phyloP scores from a whole-genome alignment of 495 filamentous ascomycete genomes.

The Podospora sp. region DNA sequence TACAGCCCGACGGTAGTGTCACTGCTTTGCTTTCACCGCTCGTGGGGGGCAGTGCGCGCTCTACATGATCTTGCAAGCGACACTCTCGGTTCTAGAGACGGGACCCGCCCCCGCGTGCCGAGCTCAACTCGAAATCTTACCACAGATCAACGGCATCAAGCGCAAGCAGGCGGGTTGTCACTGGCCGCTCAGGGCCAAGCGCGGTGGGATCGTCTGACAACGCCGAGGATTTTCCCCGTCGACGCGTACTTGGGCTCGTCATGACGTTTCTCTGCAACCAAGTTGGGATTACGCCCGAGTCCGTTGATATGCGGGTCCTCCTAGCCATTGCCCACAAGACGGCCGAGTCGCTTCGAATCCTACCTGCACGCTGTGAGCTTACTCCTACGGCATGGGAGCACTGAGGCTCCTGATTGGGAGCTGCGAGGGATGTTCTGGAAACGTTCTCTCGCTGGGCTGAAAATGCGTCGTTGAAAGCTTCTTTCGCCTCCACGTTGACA shows the following conservation, averaged over 20 bases:
- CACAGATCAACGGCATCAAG: slow-evolving; percentile 5
- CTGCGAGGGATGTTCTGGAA: slow-evolving; percentile 5
- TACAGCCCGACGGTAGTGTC: not conserved
- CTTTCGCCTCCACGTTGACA: not conserved
- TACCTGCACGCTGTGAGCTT: slow-evolving; percentile 2
- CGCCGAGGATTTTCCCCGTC: slow-evolving; percentile 4
- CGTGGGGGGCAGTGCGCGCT: not conserved
- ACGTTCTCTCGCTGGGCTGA: slow-evolving; percentile 14
- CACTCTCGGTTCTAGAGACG: not conserved
- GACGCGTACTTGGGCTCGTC: not conserved
- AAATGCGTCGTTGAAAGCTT: not conserved
- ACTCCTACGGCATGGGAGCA: not conserved
- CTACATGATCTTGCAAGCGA: not conserved
- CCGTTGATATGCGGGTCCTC: not conserved
- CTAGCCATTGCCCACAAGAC: not conserved
- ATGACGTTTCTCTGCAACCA: not conserved
- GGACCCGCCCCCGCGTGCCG: slow-evolving; percentile 7
- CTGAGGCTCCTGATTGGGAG: not conserved
- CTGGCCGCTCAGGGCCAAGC: not conserved
- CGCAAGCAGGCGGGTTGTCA: not conserved
- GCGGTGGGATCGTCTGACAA: slow-evolving; percentile 7
- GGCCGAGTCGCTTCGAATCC: not conserved
- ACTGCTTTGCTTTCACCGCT: slow-evolving; percentile 6
- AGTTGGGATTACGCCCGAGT: not conserved
- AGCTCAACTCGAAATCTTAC: not conserved